A percentile compares a stretch with the other conserved stretches of the same genome.
These are phyloP conservation scores for Datisca glomerata DNA, from an alignment of 306 rosid species.

Conservation along the genomic window DNA sequence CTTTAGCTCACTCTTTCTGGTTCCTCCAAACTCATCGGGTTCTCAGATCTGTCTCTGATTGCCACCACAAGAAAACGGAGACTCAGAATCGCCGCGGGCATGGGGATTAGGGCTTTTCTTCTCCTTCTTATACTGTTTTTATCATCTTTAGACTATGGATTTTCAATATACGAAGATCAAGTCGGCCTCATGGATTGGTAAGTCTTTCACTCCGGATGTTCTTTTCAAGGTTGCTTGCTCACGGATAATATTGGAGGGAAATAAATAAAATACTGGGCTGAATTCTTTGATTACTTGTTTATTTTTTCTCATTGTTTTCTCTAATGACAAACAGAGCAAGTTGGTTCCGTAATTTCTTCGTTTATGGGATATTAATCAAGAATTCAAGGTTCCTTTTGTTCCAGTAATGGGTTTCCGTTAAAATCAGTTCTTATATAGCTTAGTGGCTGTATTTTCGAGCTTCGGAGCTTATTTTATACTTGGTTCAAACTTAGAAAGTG, in stretches of 20 bases:
- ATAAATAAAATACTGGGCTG: not conserved
- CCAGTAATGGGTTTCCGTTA: too few species aligned
- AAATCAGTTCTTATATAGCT: too few species aligned
- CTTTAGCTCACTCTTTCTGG: too few species aligned
- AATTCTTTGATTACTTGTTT: not conserved
- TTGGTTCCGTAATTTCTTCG: too few species aligned
- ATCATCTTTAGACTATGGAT: slow-evolving; percentile 16
- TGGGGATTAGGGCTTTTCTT: slow-evolving; percentile 59
- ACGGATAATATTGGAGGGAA: not conserved
- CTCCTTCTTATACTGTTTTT: slow-evolving; percentile 22
- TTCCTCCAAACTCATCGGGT: slow-evolving; percentile 3
- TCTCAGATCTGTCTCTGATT: slow-evolving; percentile 35
- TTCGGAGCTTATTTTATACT: too few species aligned
- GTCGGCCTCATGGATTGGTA: slow-evolving; percentile 95
- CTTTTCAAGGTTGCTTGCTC: not conserved
- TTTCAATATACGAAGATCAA: slow-evolving; percentile 84
- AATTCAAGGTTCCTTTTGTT: too few species aligned
- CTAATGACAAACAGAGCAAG: too few species aligned
- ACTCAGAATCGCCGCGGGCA: slow-evolving; percentile 42
- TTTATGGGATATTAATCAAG: too few species aligned
- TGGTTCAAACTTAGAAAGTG: too few species aligned
- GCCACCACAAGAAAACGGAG: slow-evolving; percentile 6
- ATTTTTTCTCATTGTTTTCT: not conserved
- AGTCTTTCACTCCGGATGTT: slow-evolving; percentile 19
- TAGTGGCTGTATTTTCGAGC: too few species aligned